phyloP scores from a whole-genome alignment of 345 rosid species.

The Citrus australasica region DNA sequence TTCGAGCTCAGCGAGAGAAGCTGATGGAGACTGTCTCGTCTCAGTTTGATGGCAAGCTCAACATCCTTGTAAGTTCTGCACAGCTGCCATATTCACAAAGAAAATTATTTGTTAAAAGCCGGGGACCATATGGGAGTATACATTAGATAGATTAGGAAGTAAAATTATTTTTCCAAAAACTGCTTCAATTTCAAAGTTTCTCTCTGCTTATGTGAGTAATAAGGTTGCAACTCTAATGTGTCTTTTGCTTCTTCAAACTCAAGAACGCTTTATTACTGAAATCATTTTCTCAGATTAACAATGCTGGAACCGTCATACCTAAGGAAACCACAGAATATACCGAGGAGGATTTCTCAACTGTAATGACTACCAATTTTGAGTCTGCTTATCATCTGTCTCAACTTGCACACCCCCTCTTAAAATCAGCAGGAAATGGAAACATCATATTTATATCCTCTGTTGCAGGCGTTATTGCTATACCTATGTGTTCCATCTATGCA shows the following conservation, averaged over 20 bases:
- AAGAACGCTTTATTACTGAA: neutral
- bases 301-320: slow-evolving; percentile 33
- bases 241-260: neutral
- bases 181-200: too few relatives aligned
- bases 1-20: slow-evolving; percentile 33
- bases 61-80: slow-evolving; percentile 19
- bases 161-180: too few relatives aligned
- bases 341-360: slow-evolving; percentile 23
- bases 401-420: slow-evolving; percentile 41
- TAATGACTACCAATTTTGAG: slow-evolving; percentile 41
- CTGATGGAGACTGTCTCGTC: slow-evolving; percentile 17
- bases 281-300: slow-evolving; percentile 34
- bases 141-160: too few relatives aligned
- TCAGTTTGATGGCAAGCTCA: slow-evolving; percentile 20
- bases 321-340: slow-evolving; percentile 32
- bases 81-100: neutral
- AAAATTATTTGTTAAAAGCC: too few relatives aligned
- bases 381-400: slow-evolving; percentile 37
- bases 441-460: slow-evolving; percentile 48
- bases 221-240: neutral
- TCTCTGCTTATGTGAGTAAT: too few relatives aligned
- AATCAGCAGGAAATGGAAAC: slow-evolving; percentile 44
- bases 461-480: slow-evolving; percentile 26
- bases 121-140: too few relatives aligned
- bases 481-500: slow-evolving; percentile 32